phyloP scores from a whole-genome alignment of 441 rosid genomes.

The Manihot esculenta region DNA sequence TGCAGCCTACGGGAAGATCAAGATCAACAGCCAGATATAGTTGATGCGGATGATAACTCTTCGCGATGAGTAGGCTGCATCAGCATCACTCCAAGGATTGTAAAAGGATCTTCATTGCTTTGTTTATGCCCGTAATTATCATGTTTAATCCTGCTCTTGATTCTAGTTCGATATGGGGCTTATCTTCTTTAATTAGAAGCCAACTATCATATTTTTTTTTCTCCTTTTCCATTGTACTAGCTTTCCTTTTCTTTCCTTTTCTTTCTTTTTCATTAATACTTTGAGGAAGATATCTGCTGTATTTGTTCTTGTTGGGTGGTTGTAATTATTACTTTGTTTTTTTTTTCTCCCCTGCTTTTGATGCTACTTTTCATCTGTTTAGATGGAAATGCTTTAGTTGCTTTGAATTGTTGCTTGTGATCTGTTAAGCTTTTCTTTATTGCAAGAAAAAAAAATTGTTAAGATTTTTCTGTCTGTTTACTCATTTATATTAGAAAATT shows the following conservation, averaged over 20 bases:
- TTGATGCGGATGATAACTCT: slow-evolving; percentile 34
- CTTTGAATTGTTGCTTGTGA: slow-evolving; percentile 20
- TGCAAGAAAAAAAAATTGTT: neutral
- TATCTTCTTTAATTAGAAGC: slow-evolving; percentile 25
- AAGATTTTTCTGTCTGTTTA: too few species aligned
- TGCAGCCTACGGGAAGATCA: slow-evolving; percentile 37
- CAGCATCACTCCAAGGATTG: slow-evolving; percentile 9
- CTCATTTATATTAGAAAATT: too few species aligned
- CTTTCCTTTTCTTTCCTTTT: neutral
- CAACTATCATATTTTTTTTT: slow-evolving; percentile 12
- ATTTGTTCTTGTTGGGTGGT: slow-evolving; percentile 38
- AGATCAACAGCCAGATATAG: slow-evolving; percentile 29
- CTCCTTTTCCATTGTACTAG: slow-evolving; percentile 16
- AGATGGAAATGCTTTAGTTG: slow-evolving; percentile 20
- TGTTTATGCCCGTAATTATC: slow-evolving; percentile 26
- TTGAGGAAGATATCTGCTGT: slow-evolving; percentile 28
- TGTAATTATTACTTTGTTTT: slow-evolving; percentile 44
- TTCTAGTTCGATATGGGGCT: slow-evolving; percentile 21
- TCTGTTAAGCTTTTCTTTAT: slow-evolving; percentile 5
- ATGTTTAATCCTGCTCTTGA: slow-evolving; percentile 23
- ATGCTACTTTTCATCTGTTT: slow-evolving; percentile 34
- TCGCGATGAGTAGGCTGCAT: slow-evolving; percentile 22
- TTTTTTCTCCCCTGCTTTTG: slow-evolving; percentile 39
- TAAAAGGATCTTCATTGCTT: slow-evolving; percentile 12
- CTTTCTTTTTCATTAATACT: slow-evolving; percentile 18